Conservation (phyloP, 148 eudicot species). For the Oxyria digyna region DNA sequence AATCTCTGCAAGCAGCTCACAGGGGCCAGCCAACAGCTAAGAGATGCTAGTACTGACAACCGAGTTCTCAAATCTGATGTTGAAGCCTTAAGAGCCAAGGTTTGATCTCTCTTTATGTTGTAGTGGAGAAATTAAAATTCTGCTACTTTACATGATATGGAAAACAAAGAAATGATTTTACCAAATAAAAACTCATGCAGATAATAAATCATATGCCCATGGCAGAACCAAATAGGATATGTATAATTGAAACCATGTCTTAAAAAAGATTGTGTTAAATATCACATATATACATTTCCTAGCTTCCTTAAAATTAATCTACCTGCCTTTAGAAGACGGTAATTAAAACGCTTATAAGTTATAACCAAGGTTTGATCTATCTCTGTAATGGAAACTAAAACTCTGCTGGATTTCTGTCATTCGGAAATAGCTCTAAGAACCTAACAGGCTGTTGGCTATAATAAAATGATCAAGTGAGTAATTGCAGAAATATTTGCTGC, state of each 20-base stretch:
- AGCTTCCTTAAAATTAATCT: too few species aligned
- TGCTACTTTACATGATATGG: not conserved
- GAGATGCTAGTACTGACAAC: conserved; percentile 71
- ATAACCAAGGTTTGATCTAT: too few species aligned
- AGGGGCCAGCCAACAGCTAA: conserved; percentile 65
- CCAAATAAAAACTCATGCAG: not conserved
- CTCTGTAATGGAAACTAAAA: too few species aligned
- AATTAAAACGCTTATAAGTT: too few species aligned
- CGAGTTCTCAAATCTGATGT: conserved; percentile 88
- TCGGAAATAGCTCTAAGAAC: too few species aligned
- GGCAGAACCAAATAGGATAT: not conserved
- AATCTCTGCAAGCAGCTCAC: conserved; percentile 60
- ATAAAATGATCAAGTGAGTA: too few species aligned
- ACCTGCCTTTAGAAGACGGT: too few species aligned
- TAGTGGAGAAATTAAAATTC: not conserved
- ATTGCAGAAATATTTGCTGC: too few species aligned
- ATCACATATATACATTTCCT: too few species aligned
- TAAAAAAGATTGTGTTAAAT: too few species aligned
- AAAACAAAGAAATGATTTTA: not conserved
- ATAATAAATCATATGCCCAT: not conserved
- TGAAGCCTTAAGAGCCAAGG: conserved; percentile 98
- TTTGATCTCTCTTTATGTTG: conserved; percentile 9
- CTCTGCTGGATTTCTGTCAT: too few species aligned
- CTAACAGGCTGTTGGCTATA: too few species aligned
- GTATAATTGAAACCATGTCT: not conserved